These are phyloP conservation scores for Ogataea henricii DNA, from an alignment of 805 yeast species.

Conservation along the genomic window DNA sequence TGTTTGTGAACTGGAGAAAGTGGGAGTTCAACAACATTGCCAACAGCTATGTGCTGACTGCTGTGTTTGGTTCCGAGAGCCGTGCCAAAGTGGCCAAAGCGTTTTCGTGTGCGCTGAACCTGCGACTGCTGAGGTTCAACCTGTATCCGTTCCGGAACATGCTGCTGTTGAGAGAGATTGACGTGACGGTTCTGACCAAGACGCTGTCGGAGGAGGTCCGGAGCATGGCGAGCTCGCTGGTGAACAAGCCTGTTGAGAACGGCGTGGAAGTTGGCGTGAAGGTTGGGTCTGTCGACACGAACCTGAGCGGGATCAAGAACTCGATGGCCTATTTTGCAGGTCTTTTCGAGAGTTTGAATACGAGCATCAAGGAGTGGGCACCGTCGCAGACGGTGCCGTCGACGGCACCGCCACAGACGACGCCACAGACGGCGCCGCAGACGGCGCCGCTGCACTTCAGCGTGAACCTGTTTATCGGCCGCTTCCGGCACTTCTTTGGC, in stretches of 20 bases:
- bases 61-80: conserved; percentile 44
- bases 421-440: background rate
- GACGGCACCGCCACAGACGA: background rate
- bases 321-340: conserved; percentile 6
- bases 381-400: background rate
- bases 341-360: background rate
- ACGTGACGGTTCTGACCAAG: conserved; percentile 15
- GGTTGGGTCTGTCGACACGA: conserved; percentile 19
- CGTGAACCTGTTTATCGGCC: conserved; percentile 21
- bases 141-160: conserved; percentile 25
- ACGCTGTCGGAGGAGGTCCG: conserved; percentile 15
- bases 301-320: conserved; percentile 14
- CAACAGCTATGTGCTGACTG: conserved; percentile 55
- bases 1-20: conserved; percentile 80
- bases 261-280: conserved; percentile 24
- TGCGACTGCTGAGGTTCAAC: conserved; percentile 22
- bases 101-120: conserved; percentile 10
- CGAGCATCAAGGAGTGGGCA: background rate
- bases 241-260: conserved; percentile 19
- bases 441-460: conserved; percentile 20
- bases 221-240: conserved; percentile 19
- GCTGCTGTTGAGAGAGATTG: conserved; percentile 17
- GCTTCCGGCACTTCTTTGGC: conserved; percentile 23
- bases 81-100: conserved; percentile 7
- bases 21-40: conserved; percentile 81